Percentiles rank a stretch among this genome's conserved stretches.
These are phyloP conservation scores for Astrocystis sublimbata DNA, from an alignment of 495 filamentous ascomycete species.

Conservation along the genomic window DNA sequence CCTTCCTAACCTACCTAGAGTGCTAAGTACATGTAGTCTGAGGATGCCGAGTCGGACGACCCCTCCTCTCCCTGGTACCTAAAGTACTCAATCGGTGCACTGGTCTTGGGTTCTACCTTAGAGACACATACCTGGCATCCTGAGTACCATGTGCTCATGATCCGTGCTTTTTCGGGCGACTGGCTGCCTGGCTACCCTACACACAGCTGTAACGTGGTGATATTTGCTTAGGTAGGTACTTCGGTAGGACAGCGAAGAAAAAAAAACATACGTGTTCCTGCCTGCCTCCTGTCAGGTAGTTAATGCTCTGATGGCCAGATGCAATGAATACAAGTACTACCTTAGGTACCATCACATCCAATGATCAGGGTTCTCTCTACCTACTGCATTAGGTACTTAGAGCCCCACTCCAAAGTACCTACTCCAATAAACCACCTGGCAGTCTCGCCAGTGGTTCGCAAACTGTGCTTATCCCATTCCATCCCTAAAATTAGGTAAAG, in stretches of 20 bases:
- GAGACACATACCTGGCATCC: no score
- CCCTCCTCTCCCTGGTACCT: no score
- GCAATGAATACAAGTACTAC: not conserved
- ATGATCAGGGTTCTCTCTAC: no score
- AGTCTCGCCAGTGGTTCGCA: not conserved
- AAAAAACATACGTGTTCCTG: not conserved
- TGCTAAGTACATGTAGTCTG: not conserved
- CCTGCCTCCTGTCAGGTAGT: not conserved
- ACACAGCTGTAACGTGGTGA: not conserved
- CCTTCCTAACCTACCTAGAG: not conserved
- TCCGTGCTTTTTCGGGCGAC: not conserved
- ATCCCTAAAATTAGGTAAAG: no score
- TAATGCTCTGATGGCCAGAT: not conserved
- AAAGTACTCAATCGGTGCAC: no score
- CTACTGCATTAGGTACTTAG: no score
- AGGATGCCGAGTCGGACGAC: no score
- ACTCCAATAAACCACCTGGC: not conserved
- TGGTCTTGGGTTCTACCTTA: no score
- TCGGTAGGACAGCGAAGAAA: no score
- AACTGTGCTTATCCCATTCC: not conserved
- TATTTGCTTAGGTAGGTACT: not conserved
- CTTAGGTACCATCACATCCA: no score
- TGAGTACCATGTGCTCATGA: conserved; percentile 1
- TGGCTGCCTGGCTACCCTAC: not conserved
- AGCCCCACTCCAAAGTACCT: not conserved